Base-by-base conservation (phyloP, 2,329 filamentous ascomycete genomes). In the Cucurbitaria berberidis region DNA sequence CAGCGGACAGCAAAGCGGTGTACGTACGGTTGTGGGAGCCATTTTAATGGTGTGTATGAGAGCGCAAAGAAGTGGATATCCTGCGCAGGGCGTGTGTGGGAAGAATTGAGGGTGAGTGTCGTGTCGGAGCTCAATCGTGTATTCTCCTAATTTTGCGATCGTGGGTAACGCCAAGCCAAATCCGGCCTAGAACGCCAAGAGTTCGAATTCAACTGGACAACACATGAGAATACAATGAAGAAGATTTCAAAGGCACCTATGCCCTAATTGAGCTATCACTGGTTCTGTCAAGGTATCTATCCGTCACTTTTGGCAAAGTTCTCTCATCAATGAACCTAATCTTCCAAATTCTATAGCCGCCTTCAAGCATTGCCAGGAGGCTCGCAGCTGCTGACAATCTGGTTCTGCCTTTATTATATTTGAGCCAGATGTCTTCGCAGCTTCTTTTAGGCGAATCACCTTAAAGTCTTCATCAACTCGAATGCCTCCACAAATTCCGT, bases 1-100 rank as follows among this genome's bases (percentile, higher is more conserved):
- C 64, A 67, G 84, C 87, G 86, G 90, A 90, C 91, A 96, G 92
- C 92, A 96, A 96, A 96, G 92, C 92, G 81, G 79, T 89, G 84
- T 86, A 96, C 92, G 82, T 96, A 97, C 93, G 82, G 89, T 85
- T 81, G 84, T 84, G 80, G 89, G 85, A 87, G 89, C 89, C 91
- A 96, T 96, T 90, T 80, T 83, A 80, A 78, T 71, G 79, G 75
- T 73, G 75, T 59, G 49, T n/a, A n/a, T 52, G 55, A 80, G 71
- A 80, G 81, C 89, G 89, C 89, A 92, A 91, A 92, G 89, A 92
- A 78, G 83, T 95, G 80, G 82, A 82, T 89, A 95, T 95, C 91
- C 91, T 95, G 89, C 91, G 91, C 85, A 55, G 58, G 64, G 55
- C 55, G 65, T 64, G 64, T 63, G 51, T 55, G 38, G 44, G 53